Conservation (phyloP, 208 protist species). For the Crithidia acanthocephali region DNA sequence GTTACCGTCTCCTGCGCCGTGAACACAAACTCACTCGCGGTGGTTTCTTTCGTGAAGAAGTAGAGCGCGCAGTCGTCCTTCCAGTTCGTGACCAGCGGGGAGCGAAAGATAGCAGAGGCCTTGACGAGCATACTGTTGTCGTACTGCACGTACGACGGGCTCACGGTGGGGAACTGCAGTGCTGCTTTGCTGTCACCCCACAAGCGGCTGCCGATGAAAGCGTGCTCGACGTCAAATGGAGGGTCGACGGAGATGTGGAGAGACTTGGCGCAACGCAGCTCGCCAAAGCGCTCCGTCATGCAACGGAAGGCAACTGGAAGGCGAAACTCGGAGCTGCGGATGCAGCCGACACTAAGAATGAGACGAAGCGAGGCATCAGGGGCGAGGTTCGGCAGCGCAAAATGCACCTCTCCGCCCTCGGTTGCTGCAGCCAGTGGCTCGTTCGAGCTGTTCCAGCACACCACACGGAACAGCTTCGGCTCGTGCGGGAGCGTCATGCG, state of each 20-base stretch:
- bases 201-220: constrained; percentile 20
- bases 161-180: constrained; percentile 30
- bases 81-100: constrained; percentile 26
- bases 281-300: constrained; percentile 29
- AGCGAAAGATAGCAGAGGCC: constrained; percentile 31
- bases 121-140: constrained; percentile 47
- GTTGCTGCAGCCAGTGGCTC: constrained; percentile 6
- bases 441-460: constrained; percentile 22
- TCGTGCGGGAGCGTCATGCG: constrained; percentile 44
- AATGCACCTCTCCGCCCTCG: constrained; percentile 14
- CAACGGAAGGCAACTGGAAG: constrained; percentile 40
- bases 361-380: constrained; percentile 22
- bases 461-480: constrained; percentile 27
- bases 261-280: constrained; percentile 25
- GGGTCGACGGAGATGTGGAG: constrained; percentile 38
- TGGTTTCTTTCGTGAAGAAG: constrained; percentile 33
- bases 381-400: constrained; percentile 24
- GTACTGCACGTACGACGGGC: constrained; percentile 30
- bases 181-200: constrained; percentile 15
- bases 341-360: constrained; percentile 30
- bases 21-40: constrained; percentile 33
- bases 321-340: constrained; percentile 40
- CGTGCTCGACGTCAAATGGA: constrained; percentile 42
- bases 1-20: constrained; percentile 38
- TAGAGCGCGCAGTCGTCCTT: constrained; percentile 49